phyloP scores from a whole-genome alignment of 164 flowering plant species.

The Liquidambar formosana region DNA sequence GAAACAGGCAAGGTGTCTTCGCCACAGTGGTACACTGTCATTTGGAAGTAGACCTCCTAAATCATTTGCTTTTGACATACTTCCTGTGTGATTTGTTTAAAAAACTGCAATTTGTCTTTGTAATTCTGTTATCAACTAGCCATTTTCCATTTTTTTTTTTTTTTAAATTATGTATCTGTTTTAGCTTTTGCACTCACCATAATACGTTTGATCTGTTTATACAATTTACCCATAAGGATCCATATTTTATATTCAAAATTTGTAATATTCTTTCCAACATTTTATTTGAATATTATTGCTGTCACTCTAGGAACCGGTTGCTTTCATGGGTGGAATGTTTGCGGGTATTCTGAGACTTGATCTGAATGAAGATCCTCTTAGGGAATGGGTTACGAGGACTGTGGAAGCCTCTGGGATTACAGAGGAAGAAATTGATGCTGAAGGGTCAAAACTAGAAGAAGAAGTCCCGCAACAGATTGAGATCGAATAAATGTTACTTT shows the following conservation, averaged over 20 bases:
- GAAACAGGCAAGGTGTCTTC: no score
- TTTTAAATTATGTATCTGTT: no score
- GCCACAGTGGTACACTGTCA: no score
- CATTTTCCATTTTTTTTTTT: no score
- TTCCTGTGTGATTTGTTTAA: no score
- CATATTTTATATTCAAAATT: slow-evolving; percentile 10
- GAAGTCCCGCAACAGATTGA: slow-evolving; percentile 62
- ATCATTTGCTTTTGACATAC: no score
- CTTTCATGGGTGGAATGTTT: slow-evolving; percentile 84
- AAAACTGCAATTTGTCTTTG: no score
- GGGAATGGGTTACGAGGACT: slow-evolving; percentile 76
- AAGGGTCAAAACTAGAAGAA: slow-evolving; percentile 37
- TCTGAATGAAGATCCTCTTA: slow-evolving; percentile 82
- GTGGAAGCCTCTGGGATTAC: slow-evolving; percentile 78
- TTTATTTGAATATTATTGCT: not conserved
- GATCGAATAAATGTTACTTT: slow-evolving; percentile 54
- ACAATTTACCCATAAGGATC: not conserved
- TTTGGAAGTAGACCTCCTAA: no score
- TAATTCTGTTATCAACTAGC: no score
- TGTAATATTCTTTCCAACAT: slow-evolving; percentile 2
- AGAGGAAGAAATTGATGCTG: slow-evolving; percentile 45
- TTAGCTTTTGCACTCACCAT: no score
- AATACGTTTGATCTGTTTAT: no score
- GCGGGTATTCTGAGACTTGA: slow-evolving; percentile 84
- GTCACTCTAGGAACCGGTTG: slow-evolving; percentile 71